Base-by-base conservation (phyloP, 257 asterid species). In the Voacanga thouarsii region DNA sequence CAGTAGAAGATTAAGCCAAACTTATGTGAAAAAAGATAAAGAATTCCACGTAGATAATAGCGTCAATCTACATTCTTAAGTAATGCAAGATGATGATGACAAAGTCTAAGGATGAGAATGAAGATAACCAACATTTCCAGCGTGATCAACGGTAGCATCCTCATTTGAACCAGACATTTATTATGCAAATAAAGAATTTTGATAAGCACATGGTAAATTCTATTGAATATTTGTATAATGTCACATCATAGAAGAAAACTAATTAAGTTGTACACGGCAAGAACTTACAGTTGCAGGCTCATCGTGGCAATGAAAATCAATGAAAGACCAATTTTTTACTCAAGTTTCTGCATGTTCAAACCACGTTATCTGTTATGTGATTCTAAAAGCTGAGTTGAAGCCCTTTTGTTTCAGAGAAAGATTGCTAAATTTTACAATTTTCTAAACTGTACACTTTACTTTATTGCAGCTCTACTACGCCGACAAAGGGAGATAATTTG, bases 71-170 rank as follows among this genome's bases (percentile, higher is more conserved):
- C 15, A 12, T 49, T 9, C 3, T n/a, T n/a, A 24, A 60, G 66
- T 18, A 24, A 24, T 24, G 66, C 66, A 24, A 60, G 14, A 18
- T 66, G 75, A 61, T 53, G 67, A 75, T 47, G n/a, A n/a, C n/a
- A 61, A 75, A 57, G 49, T 26, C 23, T 37, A 64, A 76, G 30
- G 66, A 65, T 49, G 41, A 66, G 28, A 76, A 33, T 28, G 26
- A 12, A 45, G 44, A 73, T 44, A 74, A 70, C 41, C 24, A 68
- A 26, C 6, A 26, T 33, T 63, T 63, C 69, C 69, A 45, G 79
- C 82, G 76, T 57, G 67, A 81, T 56, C 74, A 33, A 55, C 55
- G 79, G 77, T 45, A 6, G 24, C 41, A 33, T 65, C 55, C 19
- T 33, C 33, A 16, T 44, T 57, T 49, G 15, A 28, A 30, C 7